A percentile compares a stretch with the other conserved stretches of the same genome.
phyloP scores from a whole-genome alignment of 148 eudicot genomes.

The Rhododendron mucronatum region DNA sequence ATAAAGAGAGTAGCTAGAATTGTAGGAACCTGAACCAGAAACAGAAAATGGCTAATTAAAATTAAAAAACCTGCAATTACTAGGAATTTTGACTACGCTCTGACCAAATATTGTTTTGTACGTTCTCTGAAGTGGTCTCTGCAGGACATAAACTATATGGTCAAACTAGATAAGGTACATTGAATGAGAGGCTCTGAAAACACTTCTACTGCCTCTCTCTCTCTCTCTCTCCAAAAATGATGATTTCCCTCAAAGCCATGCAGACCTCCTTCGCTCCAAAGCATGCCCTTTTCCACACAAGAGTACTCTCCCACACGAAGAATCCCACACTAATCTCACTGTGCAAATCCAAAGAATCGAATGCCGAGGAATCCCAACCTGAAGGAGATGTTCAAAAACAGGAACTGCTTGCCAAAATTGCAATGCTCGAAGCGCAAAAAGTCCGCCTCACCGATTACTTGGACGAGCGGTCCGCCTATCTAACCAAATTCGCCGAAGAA shows the following conservation, averaged over 20 bases:
- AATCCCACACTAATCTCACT: constrained; percentile 20
- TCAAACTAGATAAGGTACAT: constrained; percentile 23
- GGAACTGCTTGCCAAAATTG: constrained; percentile 70
- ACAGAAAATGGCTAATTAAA: background rate
- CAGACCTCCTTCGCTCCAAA: constrained; percentile 41
- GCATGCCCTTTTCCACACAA: constrained; percentile 22
- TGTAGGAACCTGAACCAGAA: background rate
- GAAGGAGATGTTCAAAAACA: constrained; percentile 65
- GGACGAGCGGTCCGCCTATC: constrained; percentile 64
- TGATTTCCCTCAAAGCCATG: constrained; percentile 56
- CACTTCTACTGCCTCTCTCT: constrained; percentile 7
- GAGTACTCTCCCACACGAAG: constrained; percentile 20
- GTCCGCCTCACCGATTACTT: constrained; percentile 77
- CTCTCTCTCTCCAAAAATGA: constrained; percentile 16
- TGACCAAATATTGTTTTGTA: background rate
- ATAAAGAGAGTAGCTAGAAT: background rate
- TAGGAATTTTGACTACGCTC: background rate
- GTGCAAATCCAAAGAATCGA: constrained; percentile 40
- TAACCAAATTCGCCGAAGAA: constrained; percentile 80
- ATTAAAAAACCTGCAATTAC: background rate
- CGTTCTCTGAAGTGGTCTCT: background rate
- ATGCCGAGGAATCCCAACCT: constrained; percentile 27
- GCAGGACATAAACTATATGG: background rate
- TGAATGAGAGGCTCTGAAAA: constrained; percentile 25
- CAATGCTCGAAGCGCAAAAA: constrained; percentile 76